Base-by-base conservation (phyloP, 2,329 filamentous ascomycete species). In the Alternaria ethzedia region DNA sequence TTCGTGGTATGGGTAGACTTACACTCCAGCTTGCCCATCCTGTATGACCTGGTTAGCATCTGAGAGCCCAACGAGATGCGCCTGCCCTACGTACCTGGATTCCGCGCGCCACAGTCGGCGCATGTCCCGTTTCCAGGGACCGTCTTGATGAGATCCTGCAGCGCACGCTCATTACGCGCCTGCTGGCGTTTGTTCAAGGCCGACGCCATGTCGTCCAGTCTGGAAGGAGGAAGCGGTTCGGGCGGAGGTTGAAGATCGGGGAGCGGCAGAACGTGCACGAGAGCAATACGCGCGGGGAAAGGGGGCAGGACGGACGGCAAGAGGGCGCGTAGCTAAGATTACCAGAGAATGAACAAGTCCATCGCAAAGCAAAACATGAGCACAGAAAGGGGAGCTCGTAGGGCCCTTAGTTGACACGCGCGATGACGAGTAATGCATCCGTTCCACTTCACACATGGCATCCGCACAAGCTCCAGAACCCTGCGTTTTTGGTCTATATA, bases 21-120 rank as follows among this genome's bases (percentile, higher is more conserved):
- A 96, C 92, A 82, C 91, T 97, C 94, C 94, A 97, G 84, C 93
- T 97, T 80, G 94, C 94, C 94, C 94, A 97, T 83, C 90, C 93
- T 96, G 77, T 67, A 67, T 58, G 57, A 56, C 67, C 67, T 66
- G 61, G 79, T 82, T 71, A 82, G 78, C 69, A 56, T 51, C 28
- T 21, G 49, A 28, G 44, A 25, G 55, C 23, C 46, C 13, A 41
- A 43, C 52, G 57, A 36, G 26, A 63, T 55, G 59, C 52, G 64
- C 60, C 61, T 57, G 49, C 59, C 45, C 25, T 51, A 81, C 89
- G 75, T 83, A 97, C 94, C 91, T 89, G 96, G 96, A 82, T 97
- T 98, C 79, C 90, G 89, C 65, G 93, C 90, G 78, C 90, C 88
- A 83, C 96, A 99, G 82, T 99, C 96, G 68, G 96, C 96, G 84